Base-by-base conservation (phyloP, 208 protist genomes). In the Crithidia fasciculata region DNA sequence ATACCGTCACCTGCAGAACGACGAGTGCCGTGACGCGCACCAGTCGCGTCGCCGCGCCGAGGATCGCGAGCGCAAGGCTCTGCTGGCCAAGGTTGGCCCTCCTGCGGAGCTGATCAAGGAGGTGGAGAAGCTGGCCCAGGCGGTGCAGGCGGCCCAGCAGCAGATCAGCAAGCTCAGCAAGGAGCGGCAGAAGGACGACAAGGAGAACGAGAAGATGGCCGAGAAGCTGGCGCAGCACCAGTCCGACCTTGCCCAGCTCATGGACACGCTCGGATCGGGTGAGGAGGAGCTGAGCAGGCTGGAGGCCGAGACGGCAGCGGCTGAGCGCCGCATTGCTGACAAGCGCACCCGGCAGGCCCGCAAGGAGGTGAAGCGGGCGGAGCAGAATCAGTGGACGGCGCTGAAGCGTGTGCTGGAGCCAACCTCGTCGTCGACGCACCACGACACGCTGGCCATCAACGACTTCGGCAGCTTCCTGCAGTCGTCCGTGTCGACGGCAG, bases 381-480 rank as follows among this genome's bases (percentile, higher is more conserved):
- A 80, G 64, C 75, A 74, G 75, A 80, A 43, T 44, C 67, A 74
- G 56, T 79, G 82, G 68, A 71, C 69, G 41, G 80, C 82, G 16
- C 78, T 85, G 54, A 89, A 86, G 70, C 78, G 76, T 9, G 84
- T 84, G 61, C 71, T 85, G 40, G 83, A 89, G 54, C 66, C 74
- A 44, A 64, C 76, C 0, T 52, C 64, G 15, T 66, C 67, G 53
- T 62, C 85, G 36, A 87, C 80, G 52, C 83, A 85, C 61, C 83
- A 93, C 72, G 86, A 90, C 71, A 83, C 84, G 15, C 74, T 93
- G 40, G 80, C 84, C 45, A 93, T 93, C 69, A 80, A 90, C 60
- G 88, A 93, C 70, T 78, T 93, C 49, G 82, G 81, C 49, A 84
- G 74, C n/a, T 93, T 93, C 57, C 70, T 84, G 56, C 68, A 64